A percentile compares a stretch with the other conserved stretches of the same genome.
Conservation (phyloP, 2,329 filamentous ascomycete species). For the Cladophialophora carrionii region DNA sequence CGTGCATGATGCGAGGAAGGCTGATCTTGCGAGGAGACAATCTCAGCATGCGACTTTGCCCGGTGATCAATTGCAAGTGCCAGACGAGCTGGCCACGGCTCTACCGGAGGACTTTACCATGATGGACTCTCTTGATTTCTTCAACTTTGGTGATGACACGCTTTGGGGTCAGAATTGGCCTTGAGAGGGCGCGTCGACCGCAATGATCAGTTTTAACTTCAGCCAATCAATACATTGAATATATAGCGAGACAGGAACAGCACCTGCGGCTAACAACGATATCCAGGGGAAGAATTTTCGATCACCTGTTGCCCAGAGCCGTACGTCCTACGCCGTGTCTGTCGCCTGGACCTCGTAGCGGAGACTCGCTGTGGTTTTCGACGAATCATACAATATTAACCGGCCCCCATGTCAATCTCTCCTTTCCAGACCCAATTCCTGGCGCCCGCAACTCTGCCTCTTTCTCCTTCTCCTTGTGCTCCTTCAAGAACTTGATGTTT, state of each 20-base stretch:
- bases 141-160: background rate
- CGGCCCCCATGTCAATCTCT: background rate
- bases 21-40: constrained; percentile 3
- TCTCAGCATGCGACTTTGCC: background rate
- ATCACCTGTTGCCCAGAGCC: no score
- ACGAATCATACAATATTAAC: background rate
- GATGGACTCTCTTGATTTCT: constrained; percentile 2
- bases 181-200: background rate
- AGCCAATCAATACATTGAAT: no score
- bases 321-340: no score
- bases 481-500: background rate
- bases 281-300: no score
- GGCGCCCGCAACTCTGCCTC: background rate
- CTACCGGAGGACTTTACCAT: background rate
- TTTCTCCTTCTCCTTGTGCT: background rate
- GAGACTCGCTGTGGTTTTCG: no score
- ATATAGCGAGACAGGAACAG: no score
- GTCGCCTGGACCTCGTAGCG: no score
- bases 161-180: background rate
- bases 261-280: no score
- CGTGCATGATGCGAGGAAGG: constrained; percentile 16
- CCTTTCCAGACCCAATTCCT: background rate
- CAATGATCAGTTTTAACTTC: background rate
- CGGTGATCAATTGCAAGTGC: no score
- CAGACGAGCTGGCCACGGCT: no score